Percentiles rank a stretch among this genome's conserved stretches.
Conservation (phyloP, 441 rosid genomes). For the Pelargonium myrrhifolium region DNA sequence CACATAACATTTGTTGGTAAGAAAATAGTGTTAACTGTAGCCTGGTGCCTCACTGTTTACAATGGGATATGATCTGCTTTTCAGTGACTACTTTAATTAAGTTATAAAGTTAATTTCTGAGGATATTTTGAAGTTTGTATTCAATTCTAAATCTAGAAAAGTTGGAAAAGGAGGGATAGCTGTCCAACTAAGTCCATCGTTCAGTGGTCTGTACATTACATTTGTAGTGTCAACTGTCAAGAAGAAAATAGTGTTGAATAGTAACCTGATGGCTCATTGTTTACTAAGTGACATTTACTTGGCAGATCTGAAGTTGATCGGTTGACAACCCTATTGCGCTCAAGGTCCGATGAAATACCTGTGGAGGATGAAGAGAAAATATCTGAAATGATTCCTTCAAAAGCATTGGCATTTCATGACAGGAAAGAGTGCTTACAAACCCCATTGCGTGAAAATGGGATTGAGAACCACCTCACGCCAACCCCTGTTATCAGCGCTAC, state of each 20-base stretch:
- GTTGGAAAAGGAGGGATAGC: not conserved
- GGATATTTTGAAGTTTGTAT: not conserved
- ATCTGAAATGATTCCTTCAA: constrained; percentile 31
- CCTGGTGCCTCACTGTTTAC: not conserved
- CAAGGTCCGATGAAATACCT: constrained; percentile 43
- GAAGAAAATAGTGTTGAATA: too few relatives aligned
- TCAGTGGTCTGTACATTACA: too few relatives aligned
- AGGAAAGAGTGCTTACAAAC: constrained; percentile 31
- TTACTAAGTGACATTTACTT: constrained; percentile 11
- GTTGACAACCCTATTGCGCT: constrained; percentile 59
- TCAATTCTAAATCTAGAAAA: not conserved
- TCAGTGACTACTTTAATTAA: not conserved
- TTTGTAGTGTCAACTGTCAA: too few relatives aligned
- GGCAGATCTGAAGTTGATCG: constrained; percentile 80
- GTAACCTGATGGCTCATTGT: too few relatives aligned
- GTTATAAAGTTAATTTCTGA: not conserved
- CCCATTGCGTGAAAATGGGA: constrained; percentile 34
- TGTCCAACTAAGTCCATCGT: too few relatives aligned
- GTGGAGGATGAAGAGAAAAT: constrained; percentile 30
- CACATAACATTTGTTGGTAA: not conserved
- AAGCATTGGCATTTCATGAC: constrained; percentile 22
- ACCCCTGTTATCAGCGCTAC: constrained; percentile 41
- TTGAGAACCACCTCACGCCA: constrained; percentile 27
- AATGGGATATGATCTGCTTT: not conserved
- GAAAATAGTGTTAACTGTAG: not conserved